Conservation (phyloP, 2,329 filamentous ascomycete species). For the Zelopaecilomyces penicillatus region DNA sequence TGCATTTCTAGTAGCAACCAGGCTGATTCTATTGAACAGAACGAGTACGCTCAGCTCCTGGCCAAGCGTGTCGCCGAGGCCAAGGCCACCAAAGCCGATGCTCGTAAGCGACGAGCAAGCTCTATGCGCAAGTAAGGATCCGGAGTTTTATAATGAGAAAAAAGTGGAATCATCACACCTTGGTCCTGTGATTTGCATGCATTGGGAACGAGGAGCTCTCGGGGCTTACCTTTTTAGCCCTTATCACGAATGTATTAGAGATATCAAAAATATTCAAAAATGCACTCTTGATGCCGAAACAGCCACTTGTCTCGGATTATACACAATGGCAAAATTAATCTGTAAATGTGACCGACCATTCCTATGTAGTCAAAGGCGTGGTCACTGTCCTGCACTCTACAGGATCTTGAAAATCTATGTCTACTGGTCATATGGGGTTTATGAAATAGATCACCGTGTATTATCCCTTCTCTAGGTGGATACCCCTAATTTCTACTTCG, state of each 20-base stretch:
- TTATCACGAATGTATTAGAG: conserved; percentile 30
- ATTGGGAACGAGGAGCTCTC: conserved; percentile 32
- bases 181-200: conserved; percentile 33
- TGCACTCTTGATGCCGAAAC: conserved; percentile 17
- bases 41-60: conserved; percentile 92
- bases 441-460: not conserved
- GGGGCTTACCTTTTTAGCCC: conserved; percentile 17
- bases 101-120: conserved; percentile 93
- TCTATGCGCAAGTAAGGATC: conserved; percentile 76
- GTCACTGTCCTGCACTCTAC: no score
- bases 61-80: conserved; percentile 96
- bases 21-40: conserved; percentile 44
- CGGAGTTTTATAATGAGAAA: conserved; percentile 22
- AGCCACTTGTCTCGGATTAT: conserved; percentile 3
- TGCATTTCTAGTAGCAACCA: not conserved
- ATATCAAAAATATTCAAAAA: conserved; percentile 25
- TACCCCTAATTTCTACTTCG: conserved; percentile 2
- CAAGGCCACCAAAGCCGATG: conserved; percentile 87
- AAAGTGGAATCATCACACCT: conserved; percentile 24
- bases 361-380: not conserved
- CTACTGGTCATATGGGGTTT: not conserved
- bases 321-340: no score
- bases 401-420: not conserved
- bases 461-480: not conserved
- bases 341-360: no score